Percentiles rank a stretch among this genome's conserved stretches.
These are phyloP conservation scores for Raphanus hybrid DNA, from an alignment of 441 rosid species.

Conservation along the genomic window DNA sequence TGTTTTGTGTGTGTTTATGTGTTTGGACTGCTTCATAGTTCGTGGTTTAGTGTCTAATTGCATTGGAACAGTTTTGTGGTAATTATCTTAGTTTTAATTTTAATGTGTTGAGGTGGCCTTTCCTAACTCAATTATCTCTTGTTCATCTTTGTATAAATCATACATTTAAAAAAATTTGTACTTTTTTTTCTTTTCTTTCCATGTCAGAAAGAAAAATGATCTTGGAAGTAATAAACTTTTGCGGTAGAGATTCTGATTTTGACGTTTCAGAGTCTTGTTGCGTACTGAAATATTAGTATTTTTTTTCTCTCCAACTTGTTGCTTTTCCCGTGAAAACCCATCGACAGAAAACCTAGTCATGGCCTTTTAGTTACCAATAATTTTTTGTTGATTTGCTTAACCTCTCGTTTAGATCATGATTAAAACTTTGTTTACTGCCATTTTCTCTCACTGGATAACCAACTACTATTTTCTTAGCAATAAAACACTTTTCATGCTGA, in stretches of 20 bases:
- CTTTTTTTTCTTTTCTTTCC: conserved; percentile 14
- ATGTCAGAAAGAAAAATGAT: conserved; percentile 46
- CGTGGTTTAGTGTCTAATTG: conserved; percentile 29
- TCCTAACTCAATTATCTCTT: neutral
- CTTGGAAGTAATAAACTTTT: conserved; percentile 45
- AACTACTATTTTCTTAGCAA: neutral
- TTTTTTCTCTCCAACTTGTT: conserved; percentile 34
- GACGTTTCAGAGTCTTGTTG: conserved; percentile 64
- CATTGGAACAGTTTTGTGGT: conserved; percentile 38
- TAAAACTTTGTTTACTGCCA: neutral
- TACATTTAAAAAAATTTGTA: conserved; percentile 28
- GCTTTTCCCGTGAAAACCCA: conserved; percentile 34
- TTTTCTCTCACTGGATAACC: neutral
- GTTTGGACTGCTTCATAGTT: neutral
- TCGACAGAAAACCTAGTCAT: conserved; percentile 41
- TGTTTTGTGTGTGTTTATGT: conserved; percentile 2
- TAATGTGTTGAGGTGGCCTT: conserved; percentile 10
- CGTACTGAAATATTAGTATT: conserved; percentile 39
- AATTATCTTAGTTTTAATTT: conserved; percentile 39
- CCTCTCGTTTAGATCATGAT: conserved; percentile 10
- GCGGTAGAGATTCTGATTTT: conserved; percentile 69
- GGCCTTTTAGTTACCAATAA: conserved; percentile 29
- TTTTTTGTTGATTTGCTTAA: conserved; percentile 7
- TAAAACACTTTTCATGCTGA: neutral
- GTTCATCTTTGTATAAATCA: conserved; percentile 34